Evolutionary conservation across 2,329 filamentous ascomycete genomes (phyloP).

Genomic region (Cadophora sp.): DNA sequence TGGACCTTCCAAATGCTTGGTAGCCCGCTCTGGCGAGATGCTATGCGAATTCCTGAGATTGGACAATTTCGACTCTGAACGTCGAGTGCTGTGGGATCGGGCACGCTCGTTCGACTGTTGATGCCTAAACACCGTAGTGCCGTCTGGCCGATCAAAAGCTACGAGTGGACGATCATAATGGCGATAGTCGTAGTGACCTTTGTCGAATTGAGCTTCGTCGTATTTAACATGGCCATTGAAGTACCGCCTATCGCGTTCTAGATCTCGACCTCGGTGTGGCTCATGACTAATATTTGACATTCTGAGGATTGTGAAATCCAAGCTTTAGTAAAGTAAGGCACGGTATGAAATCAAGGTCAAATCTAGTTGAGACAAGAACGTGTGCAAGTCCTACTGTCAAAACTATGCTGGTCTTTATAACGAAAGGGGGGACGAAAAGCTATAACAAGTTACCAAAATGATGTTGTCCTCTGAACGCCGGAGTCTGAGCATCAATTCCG

Average conservation of each 20-base stretch:
- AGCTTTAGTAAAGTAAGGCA: not conserved
- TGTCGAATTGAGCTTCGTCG: not conserved
- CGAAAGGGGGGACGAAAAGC: not conserved
- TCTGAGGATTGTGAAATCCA: not conserved
- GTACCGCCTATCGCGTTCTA: slow-evolving; percentile 2
- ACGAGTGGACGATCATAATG: slow-evolving; percentile 1
- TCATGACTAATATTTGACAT: slow-evolving; percentile 1
- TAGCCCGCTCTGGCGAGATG: not conserved
- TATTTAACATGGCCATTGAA: slow-evolving; percentile 2
- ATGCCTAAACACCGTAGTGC: not conserved
- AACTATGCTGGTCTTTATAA: not conserved
- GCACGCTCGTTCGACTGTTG: slow-evolving; percentile 2
- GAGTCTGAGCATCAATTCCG: slow-evolving; percentile 1
- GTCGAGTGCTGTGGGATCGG: not conserved
- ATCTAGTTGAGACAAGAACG: slow-evolving; percentile 2
- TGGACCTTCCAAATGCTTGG: slow-evolving; percentile 1
- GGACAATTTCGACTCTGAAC: not conserved
- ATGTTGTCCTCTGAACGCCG: not conserved
- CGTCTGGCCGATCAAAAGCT: not conserved
- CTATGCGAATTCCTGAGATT: slow-evolving; percentile 2
- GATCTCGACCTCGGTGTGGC: not conserved
- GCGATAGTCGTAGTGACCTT: slow-evolving; percentile 1
- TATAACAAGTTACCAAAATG: not conserved
- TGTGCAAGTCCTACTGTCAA: not conserved
- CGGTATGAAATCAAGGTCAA: not conserved